Percentiles rank a stretch among this genome's conserved stretches.
These are phyloP conservation scores for Houttuynia cordata DNA, from an alignment of 164 flowering plant genomes.

Conservation along the genomic window DNA sequence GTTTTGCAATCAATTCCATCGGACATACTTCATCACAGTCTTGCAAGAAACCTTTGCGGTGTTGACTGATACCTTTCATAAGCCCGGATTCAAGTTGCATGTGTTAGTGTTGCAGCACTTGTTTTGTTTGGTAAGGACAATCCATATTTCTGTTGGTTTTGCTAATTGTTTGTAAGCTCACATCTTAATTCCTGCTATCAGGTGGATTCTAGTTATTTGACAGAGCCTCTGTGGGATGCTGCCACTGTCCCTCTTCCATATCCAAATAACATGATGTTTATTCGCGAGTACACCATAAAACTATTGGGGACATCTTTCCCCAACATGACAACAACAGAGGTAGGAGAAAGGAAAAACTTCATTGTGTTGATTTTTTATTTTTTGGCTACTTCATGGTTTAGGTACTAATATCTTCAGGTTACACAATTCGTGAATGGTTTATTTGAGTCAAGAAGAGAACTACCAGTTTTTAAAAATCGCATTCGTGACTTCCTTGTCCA, in stretches of 20 bases:
- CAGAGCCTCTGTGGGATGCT: slow-evolving; percentile 94
- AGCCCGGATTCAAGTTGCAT: slow-evolving; percentile 97
- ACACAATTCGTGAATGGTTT: slow-evolving; percentile 80
- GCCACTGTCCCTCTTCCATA: slow-evolving; percentile 57
- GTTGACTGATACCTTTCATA: slow-evolving; percentile 95
- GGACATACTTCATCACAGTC: slow-evolving; percentile 66
- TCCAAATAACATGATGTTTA: slow-evolving; percentile 62
- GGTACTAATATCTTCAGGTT: slow-evolving; percentile 27
- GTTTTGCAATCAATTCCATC: slow-evolving; percentile 86
- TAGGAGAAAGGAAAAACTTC: slow-evolving; percentile 6
- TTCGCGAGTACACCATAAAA: slow-evolving; percentile 79
- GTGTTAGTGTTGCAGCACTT: slow-evolving; percentile 84
- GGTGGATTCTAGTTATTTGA: slow-evolving; percentile 72
- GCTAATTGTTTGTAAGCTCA: background rate
- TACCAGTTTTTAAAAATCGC: slow-evolving; percentile 61
- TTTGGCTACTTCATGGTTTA: background rate
- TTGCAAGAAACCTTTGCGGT: slow-evolving; percentile 99
- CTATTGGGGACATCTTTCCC: slow-evolving; percentile 90
- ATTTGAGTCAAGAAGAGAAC: slow-evolving; percentile 70
- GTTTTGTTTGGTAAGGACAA: slow-evolving; percentile 71
- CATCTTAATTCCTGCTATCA: slow-evolving; percentile 9
- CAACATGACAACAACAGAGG: slow-evolving; percentile 89
- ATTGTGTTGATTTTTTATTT: background rate
- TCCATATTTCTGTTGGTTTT: background rate
- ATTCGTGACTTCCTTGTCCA: slow-evolving; percentile 93